phyloP scores from a whole-genome alignment of 2,329 filamentous ascomycete species.

The Stagonosporopsis chrysanthemi region DNA sequence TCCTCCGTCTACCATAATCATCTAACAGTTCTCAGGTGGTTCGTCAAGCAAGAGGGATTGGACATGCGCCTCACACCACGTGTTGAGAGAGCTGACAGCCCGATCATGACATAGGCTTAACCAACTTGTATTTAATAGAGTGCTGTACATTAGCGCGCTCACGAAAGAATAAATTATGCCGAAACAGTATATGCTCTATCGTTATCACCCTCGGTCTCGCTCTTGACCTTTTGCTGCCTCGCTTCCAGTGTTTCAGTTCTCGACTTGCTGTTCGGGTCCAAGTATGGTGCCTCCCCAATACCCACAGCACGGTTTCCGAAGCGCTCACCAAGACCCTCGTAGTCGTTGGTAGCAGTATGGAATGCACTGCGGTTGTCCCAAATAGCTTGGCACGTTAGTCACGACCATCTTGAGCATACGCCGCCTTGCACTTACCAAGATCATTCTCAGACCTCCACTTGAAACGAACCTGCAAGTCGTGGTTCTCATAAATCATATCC shows the following conservation, averaged over 20 bases:
- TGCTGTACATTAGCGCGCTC: not conserved
- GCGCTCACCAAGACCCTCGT: constrained; percentile 25
- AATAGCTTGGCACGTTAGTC: constrained; percentile 40
- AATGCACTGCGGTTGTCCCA: constrained; percentile 50
- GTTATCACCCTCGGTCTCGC: not conserved
- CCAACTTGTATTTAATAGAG: not conserved
- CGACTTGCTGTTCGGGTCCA: constrained; percentile 45
- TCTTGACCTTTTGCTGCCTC: not conserved
- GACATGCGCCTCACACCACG: not conserved
- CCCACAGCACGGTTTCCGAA: constrained; percentile 44
- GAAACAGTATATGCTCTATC: not conserved
- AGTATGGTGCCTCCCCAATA: constrained; percentile 51
- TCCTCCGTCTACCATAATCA: no score
- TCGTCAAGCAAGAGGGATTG: constrained; percentile 6
- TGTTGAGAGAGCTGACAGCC: not conserved
- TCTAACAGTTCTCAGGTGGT: not conserved
- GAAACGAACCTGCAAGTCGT: constrained; percentile 52
- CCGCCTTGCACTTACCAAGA: constrained; percentile 16
- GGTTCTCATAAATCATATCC: constrained; percentile 44
- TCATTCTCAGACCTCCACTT: constrained; percentile 44
- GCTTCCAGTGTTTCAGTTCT: constrained; percentile 32
- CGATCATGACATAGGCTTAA: not conserved
- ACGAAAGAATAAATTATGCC: not conserved
- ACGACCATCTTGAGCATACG: not conserved
- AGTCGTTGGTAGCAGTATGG: constrained; percentile 34